These are phyloP conservation scores for Kuraishia capsulata DNA, from an alignment of 805 yeast species.

Conservation along the genomic window DNA sequence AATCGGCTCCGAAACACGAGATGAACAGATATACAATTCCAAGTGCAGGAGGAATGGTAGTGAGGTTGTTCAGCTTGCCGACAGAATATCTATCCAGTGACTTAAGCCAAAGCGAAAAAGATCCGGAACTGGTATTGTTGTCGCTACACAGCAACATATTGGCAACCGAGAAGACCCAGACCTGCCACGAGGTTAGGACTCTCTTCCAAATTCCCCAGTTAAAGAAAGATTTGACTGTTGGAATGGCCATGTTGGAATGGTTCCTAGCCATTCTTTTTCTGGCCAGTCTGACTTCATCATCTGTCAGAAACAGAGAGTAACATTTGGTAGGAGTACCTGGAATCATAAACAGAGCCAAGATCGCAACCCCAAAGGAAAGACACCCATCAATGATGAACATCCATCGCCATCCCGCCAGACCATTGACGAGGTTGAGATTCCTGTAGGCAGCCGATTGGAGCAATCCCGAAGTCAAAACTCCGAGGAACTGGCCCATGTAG, in stretches of 20 bases:
- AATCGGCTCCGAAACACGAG: slow-evolving; percentile 41
- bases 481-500: slow-evolving; percentile 56
- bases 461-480: slow-evolving; percentile 48
- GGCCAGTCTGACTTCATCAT: slow-evolving; percentile 43
- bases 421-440: slow-evolving; percentile 15
- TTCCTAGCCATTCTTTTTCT: slow-evolving; percentile 27
- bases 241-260: slow-evolving; percentile 16
- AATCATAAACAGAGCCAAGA: slow-evolving; percentile 21
- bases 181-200: slow-evolving; percentile 47
- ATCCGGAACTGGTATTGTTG: slow-evolving; percentile 46
- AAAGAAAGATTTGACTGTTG: slow-evolving; percentile 23
- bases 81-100: slow-evolving; percentile 33
- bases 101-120: slow-evolving; percentile 55
- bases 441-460: slow-evolving; percentile 31
- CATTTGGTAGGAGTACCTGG: slow-evolving; percentile 63
- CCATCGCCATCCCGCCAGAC: slow-evolving; percentile 44
- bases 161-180: slow-evolving; percentile 46
- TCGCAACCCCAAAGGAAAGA: slow-evolving; percentile 26
- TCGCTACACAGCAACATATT: slow-evolving; percentile 57
- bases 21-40: slow-evolving; percentile 41
- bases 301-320: slow-evolving; percentile 38
- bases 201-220: slow-evolving; percentile 40
- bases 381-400: slow-evolving; percentile 43
- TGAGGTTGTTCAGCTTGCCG: slow-evolving; percentile 36
- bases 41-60: slow-evolving; percentile 51